phyloP scores from a whole-genome alignment of 179 eudicot species.

The Silene vulgaris region DNA sequence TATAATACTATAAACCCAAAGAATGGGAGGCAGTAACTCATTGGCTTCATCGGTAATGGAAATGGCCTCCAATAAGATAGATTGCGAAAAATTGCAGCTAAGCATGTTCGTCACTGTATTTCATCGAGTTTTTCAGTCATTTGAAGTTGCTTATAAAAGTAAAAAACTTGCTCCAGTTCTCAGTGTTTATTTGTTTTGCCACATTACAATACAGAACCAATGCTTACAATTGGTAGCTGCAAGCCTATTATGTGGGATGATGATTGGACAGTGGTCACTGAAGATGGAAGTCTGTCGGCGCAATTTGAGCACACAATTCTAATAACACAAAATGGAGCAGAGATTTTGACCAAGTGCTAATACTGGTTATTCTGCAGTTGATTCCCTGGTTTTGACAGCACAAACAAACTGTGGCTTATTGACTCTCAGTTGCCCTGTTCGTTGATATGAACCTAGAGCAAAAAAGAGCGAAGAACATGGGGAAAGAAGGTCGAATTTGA shows the following conservation, averaged over 20 bases:
- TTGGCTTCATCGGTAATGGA: neutral
- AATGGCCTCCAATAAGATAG: neutral
- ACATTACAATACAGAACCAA: slow-evolving; percentile 61
- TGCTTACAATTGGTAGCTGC: slow-evolving; percentile 81
- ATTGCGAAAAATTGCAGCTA: neutral
- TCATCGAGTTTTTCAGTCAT: neutral
- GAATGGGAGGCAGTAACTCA: no score
- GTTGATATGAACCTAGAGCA: neutral
- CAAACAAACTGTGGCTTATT: neutral
- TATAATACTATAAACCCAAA: no score
- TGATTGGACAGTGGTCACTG: slow-evolving; percentile 91
- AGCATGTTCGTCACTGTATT: neutral
- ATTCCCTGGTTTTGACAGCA: neutral
- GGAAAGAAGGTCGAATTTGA: neutral
- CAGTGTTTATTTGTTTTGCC: neutral
- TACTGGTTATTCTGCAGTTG: slow-evolving; percentile 1
- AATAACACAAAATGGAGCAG: slow-evolving; percentile 70
- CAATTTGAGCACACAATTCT: slow-evolving; percentile 92
- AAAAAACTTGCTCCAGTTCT: neutral
- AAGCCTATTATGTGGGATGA: slow-evolving; percentile 89
- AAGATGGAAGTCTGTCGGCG: slow-evolving; percentile 90
- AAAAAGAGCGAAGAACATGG: neutral
- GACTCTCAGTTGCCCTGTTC: neutral
- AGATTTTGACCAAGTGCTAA: slow-evolving; percentile 77
- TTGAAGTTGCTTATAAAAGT: neutral